Evolutionary conservation across 371 early-diverging fungal species (phyloP).

Genomic region (Polyrhizophydium stewartii): DNA sequence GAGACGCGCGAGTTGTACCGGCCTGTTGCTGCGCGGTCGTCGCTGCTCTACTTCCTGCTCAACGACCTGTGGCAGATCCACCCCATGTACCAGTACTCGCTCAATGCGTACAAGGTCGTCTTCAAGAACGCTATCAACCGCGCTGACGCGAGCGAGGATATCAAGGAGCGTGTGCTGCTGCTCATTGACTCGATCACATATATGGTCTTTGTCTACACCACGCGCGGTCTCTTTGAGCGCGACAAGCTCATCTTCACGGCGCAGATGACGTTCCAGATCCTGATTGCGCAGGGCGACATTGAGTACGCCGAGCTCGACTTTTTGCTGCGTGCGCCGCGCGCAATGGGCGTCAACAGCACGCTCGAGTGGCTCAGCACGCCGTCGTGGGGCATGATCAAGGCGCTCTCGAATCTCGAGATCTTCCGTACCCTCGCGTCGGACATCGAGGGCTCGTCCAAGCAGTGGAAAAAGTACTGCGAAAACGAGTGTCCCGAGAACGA

Average conservation of each 20-base stretch:
- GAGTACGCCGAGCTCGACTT: slow-evolving; percentile 54
- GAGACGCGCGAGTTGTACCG: slow-evolving; percentile 61
- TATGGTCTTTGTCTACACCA: slow-evolving; percentile 54
- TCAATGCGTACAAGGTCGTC: slow-evolving; percentile 60
- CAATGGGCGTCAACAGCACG: slow-evolving; percentile 42
- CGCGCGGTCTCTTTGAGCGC: slow-evolving; percentile 57
- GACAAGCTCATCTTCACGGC: slow-evolving; percentile 60
- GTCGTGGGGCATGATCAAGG: slow-evolving; percentile 54
- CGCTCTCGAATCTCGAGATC: slow-evolving; percentile 50
- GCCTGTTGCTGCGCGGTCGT: slow-evolving; percentile 57
- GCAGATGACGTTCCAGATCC: slow-evolving; percentile 61
- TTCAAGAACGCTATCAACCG: slow-evolving; percentile 55
- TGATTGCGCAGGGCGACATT: slow-evolving; percentile 45
- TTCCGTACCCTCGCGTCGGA: slow-evolving; percentile 51
- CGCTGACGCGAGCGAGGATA: slow-evolving; percentile 54
- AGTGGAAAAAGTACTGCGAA: slow-evolving; percentile 65
- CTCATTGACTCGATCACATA: slow-evolving; percentile 59
- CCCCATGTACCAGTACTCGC: slow-evolving; percentile 60
- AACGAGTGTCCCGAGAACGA: slow-evolving; percentile 58
- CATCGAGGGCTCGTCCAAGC: slow-evolving; percentile 57
- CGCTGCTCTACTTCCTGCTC: slow-evolving; percentile 57
- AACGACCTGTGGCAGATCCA: slow-evolving; percentile 62
- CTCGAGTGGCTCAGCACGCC: slow-evolving; percentile 49
- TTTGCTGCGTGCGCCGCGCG: slow-evolving; percentile 45
- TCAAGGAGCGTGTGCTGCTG: slow-evolving; percentile 54